Conservation (phyloP, 2,329 filamentous ascomycete genomes). For the Rugonectria rugulosa region DNA sequence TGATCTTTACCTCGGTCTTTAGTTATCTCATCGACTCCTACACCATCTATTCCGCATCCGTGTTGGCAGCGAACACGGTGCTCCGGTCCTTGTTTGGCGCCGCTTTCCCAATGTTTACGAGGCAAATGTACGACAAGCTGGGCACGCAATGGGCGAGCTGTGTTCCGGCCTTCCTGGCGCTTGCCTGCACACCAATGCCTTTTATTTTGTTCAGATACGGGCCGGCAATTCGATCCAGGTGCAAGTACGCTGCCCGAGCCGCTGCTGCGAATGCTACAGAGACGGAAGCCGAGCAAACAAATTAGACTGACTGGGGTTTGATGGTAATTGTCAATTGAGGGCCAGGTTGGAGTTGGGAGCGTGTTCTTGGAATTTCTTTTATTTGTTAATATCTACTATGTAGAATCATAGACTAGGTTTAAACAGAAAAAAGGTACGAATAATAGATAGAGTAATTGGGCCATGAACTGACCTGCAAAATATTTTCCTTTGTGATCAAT, state of each 20-base stretch:
- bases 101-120: slow-evolving; percentile 34
- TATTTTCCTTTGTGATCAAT: too few relatives aligned
- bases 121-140: slow-evolving; percentile 37
- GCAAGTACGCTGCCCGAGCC: slow-evolving; percentile 35
- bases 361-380: too few relatives aligned
- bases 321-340: not conserved
- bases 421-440: too few relatives aligned
- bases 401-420: too few relatives aligned
- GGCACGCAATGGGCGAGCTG: slow-evolving; percentile 37
- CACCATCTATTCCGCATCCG: slow-evolving; percentile 79
- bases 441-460: not conserved
- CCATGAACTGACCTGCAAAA: not conserved
- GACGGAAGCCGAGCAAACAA: not conserved
- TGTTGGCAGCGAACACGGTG: slow-evolving; percentile 64
- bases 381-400: not conserved
- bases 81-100: slow-evolving; percentile 33
- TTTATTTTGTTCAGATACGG: slow-evolving; percentile 34
- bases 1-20: slow-evolving; percentile 70
- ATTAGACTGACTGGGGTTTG: not conserved
- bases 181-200: slow-evolving; percentile 33
- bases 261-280: slow-evolving; percentile 20
- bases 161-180: slow-evolving; percentile 31
- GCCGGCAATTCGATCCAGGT: slow-evolving; percentile 27
- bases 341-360: too few relatives aligned
- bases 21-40: slow-evolving; percentile 76